Conservation (phyloP, 345 rosid genomes). For the Populus nigra region DNA sequence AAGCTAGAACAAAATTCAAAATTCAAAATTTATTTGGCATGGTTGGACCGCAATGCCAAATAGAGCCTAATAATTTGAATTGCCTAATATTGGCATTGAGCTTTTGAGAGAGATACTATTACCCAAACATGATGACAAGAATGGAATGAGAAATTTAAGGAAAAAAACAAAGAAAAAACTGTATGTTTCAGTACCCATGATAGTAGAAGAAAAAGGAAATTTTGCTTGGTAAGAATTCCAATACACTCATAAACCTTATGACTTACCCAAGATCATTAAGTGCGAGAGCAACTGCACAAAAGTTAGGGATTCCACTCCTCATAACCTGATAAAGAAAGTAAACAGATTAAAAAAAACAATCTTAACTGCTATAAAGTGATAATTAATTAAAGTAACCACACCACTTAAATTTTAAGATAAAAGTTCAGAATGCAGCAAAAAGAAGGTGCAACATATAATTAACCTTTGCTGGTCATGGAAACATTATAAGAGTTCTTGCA, state of each 20-base stretch:
- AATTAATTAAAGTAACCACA: neutral
- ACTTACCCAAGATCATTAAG: constrained; percentile 80
- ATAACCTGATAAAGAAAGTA: constrained; percentile 49
- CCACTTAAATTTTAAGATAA: constrained; percentile 5
- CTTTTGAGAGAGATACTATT: neutral
- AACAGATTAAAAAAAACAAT: constrained; percentile 3
- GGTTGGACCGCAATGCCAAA: too few relatives aligned
- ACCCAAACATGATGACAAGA: neutral
- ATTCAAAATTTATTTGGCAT: too few relatives aligned
- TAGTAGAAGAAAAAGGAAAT: neutral
- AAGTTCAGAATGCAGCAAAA: neutral
- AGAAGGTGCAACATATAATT: neutral
- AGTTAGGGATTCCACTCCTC: constrained; percentile 90
- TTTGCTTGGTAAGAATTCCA: neutral
- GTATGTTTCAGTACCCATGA: neutral
- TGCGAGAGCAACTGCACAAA: constrained; percentile 89
- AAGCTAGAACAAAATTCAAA: too few relatives aligned
- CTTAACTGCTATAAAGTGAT: constrained; percentile 1
- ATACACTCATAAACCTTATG: neutral
- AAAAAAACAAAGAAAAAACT: neutral
- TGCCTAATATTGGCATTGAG: neutral
- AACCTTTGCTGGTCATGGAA: neutral
- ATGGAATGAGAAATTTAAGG: neutral
- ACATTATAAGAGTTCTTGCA: neutral
- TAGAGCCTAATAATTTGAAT: neutral